These are phyloP conservation scores for Fusarium odoratissimum DNA, from an alignment of 2,329 filamentous ascomycete genomes.

Conservation along the genomic window DNA sequence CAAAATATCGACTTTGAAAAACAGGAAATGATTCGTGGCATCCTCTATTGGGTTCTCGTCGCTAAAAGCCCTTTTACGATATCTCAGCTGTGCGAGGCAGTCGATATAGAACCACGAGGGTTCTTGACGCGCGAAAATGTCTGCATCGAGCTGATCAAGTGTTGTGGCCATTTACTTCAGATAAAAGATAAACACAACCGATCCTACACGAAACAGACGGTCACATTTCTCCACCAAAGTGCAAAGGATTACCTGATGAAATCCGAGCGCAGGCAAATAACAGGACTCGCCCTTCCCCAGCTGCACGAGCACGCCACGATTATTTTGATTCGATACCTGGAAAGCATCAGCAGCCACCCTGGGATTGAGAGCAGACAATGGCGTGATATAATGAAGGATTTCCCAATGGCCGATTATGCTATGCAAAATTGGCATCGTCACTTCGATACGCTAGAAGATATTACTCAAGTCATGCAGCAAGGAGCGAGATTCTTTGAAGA, in stretches of 20 bases:
- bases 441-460: not conserved
- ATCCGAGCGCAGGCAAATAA: accelerated
- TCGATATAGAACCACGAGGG: not conserved
- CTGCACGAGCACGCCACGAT: not conserved
- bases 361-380: too few relatives aligned
- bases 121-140: not conserved
- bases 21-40: not conserved
- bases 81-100: conserved; percentile 16
- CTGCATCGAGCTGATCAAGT: not conserved
- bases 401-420: not conserved
- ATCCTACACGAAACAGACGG: not conserved
- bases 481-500: not conserved
- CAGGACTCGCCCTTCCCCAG: accelerated
- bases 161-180: conserved; percentile 21
- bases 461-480: not conserved
- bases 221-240: conserved; percentile 14
- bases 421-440: accelerated
- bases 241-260: not conserved
- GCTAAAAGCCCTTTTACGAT: not conserved
- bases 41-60: conserved; percentile 16
- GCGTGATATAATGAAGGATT: too few relatives aligned
- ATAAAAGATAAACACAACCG: not conserved
- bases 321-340: not conserved
- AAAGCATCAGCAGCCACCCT: too few relatives aligned
- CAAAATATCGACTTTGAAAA: not conserved